Base-by-base conservation (phyloP, 2,329 filamentous ascomycete genomes). In the Fusarium sublunatum region DNA sequence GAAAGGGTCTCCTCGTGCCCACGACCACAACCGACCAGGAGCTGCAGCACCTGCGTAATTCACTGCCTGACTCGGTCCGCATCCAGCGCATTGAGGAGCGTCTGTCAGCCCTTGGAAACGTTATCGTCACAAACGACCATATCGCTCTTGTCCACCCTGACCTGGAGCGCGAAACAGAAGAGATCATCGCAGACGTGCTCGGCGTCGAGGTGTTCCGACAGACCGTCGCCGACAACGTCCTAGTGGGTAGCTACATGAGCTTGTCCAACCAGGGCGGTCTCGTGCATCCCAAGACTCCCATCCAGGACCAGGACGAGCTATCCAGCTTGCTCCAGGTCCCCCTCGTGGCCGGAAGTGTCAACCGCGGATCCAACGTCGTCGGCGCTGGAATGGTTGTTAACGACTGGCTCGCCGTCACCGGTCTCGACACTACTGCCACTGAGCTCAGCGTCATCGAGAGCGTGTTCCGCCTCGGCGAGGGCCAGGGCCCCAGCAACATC, bases 21-120 rank as follows among this genome's bases (percentile, higher is more conserved):
- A 98, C 94, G 53, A 92, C 90, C 58, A 98, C 95, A 62, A 96
- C 93, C 70, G 95, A 99, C 81, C 95, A 99, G 83, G 95, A 99
- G 83, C 86, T 99, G 65, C 93, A 97, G 81, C 95, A 99, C 79
- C 85, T 99, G 72, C 91, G 95, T 72, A 98, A 99, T 79, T 93
- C 91, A 56, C 88, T 99, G 68, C 95, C 95, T 35, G 94, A 98
- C 76, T 81, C 82, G 57, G 91, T 99, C 66, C 93, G 93, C 80
- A 96, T 99, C 73, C 93, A 97, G 82, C 89, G 95, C 69, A 97
- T 99, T 81, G 95, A 99, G 83, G 95, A 99, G 84, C 88, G 95
- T 38, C 85, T 99, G 64, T 97, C 93, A 15, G 95, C 95, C 5
- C 87, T 99, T 25, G 95, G 95, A 61, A 99, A 99, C 76, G 95